Evolutionary conservation across 225 moss, liverwort and hornwort genomes (phyloP).

Genomic region (Physcomitrellopsis africana): DNA sequence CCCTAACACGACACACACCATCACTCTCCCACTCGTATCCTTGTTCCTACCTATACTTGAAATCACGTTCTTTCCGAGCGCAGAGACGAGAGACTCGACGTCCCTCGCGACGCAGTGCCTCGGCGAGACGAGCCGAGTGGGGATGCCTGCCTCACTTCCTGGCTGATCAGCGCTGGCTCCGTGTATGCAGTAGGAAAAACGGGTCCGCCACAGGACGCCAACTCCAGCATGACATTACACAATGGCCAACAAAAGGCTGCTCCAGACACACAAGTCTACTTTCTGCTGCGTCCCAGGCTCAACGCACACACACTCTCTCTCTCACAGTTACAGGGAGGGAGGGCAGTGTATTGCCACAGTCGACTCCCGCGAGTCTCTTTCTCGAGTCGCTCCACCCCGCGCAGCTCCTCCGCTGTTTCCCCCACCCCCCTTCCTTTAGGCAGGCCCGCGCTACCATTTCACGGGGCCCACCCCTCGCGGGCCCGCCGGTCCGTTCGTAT

Average conservation of each 20-base stretch:
- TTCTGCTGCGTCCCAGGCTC: conserved; percentile 38
- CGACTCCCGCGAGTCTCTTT: background rate
- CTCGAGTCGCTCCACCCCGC: conserved; percentile 1
- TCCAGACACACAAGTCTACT: conserved; percentile 40
- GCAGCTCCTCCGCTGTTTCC: conserved; percentile 29
- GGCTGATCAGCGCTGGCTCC: conserved; percentile 37
- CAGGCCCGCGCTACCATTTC: conserved; percentile 21
- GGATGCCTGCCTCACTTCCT: too few species aligned
- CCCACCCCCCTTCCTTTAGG: conserved; percentile 4
- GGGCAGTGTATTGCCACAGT: too few species aligned
- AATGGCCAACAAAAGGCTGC: conserved; percentile 20
- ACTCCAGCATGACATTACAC: conserved; percentile 25
- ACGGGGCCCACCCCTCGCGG: conserved; percentile 24
- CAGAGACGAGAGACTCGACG: background rate
- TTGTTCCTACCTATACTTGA: background rate
- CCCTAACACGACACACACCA: background rate
- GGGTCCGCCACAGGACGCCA: conserved; percentile 3
- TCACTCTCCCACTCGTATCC: background rate
- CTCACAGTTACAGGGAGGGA: too few species aligned
- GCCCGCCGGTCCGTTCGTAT: too few species aligned
- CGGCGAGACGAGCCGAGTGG: conserved; percentile 22
- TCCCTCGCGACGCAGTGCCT: background rate
- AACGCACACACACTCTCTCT: conserved; percentile 1
- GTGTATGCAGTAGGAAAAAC: background rate
- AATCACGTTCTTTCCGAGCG: background rate